These are phyloP conservation scores for Fusarium veterinarium DNA, from an alignment of 2,329 filamentous ascomycete species.

Conservation along the genomic window DNA sequence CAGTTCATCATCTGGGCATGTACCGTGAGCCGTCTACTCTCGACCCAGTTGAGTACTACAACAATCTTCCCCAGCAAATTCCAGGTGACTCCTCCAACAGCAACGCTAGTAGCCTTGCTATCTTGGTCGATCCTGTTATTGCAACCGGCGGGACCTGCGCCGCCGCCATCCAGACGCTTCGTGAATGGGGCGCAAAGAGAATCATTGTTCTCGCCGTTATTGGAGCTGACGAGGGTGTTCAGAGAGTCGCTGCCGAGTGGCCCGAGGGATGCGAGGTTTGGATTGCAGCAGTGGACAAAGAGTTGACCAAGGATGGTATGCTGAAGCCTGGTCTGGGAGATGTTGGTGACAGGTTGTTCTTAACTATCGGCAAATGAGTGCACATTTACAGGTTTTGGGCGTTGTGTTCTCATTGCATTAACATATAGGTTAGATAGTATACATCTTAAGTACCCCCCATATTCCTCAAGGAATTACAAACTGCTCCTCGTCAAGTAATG, in stretches of 20 bases:
- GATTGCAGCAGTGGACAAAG: slow-evolving; percentile 81
- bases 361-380: slow-evolving; percentile 85
- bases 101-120: slow-evolving; percentile 69
- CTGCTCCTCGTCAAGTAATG: slow-evolving; percentile 81
- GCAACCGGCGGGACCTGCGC: slow-evolving; percentile 91
- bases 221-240: slow-evolving; percentile 77
- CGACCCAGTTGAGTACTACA: slow-evolving; percentile 96
- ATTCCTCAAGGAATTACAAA: slow-evolving; percentile 52
- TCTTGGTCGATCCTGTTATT: slow-evolving; percentile 91
- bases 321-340: slow-evolving; percentile 90
- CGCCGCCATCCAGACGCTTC: slow-evolving; percentile 88
- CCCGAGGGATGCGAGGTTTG: slow-evolving; percentile 81
- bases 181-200: slow-evolving; percentile 89
- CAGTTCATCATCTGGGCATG: slow-evolving; percentile 92
- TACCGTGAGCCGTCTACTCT: slow-evolving; percentile 91
- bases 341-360: slow-evolving; percentile 88
- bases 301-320: slow-evolving; percentile 84
- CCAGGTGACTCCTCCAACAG: slow-evolving; percentile 53
- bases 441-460: slow-evolving; percentile 31
- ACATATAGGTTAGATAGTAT: slow-evolving; percentile 36
- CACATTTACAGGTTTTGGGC: not conserved
- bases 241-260: slow-evolving; percentile 80
- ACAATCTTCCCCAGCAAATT: slow-evolving; percentile 86
- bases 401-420: slow-evolving; percentile 20
- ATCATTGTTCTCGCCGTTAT: slow-evolving; percentile 83